Percentiles rank a stretch among this genome's conserved stretches.
These are phyloP conservation scores for Saitozyma sp. DNA, from an alignment of 768 basidiomycete species.

Conservation along the genomic window DNA sequence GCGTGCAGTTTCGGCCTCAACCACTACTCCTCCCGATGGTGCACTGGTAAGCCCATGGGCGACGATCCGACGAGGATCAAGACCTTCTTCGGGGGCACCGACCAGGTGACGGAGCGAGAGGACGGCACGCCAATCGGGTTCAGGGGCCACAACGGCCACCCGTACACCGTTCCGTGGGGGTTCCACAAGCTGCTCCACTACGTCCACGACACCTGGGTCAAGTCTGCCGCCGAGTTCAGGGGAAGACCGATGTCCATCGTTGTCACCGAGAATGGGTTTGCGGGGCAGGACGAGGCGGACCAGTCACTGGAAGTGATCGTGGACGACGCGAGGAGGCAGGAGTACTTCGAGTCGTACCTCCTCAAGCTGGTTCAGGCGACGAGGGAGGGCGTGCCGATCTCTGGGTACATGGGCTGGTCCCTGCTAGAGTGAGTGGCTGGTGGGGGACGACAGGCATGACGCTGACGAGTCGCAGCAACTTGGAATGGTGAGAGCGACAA, in stretches of 20 bases:
- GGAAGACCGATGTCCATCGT: slow-evolving; percentile 17
- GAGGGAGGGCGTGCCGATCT: slow-evolving; percentile 24
- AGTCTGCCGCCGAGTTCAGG: not conserved
- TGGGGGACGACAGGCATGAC: not conserved
- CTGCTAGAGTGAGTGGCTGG: slow-evolving; percentile 29
- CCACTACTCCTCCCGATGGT: slow-evolving; percentile 21
- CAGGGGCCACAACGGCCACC: slow-evolving; percentile 21
- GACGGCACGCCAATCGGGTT: slow-evolving; percentile 27
- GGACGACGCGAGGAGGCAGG: slow-evolving; percentile 29
- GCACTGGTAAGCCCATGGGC: slow-evolving; percentile 14
- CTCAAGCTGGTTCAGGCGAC: slow-evolving; percentile 25
- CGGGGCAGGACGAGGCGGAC: slow-evolving; percentile 21
- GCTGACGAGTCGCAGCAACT: slow-evolving; percentile 16
- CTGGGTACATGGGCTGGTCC: slow-evolving; percentile 38
- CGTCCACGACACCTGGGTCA: slow-evolving; percentile 22
- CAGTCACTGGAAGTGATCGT: slow-evolving; percentile 15
- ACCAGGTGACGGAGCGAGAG: slow-evolving; percentile 15
- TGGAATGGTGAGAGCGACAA: slow-evolving; percentile 19
- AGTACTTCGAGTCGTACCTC: slow-evolving; percentile 32
- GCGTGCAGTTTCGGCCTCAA: slow-evolving; percentile 19
- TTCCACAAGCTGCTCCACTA: slow-evolving; percentile 37
- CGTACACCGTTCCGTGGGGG: slow-evolving; percentile 42
- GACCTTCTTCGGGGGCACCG: slow-evolving; percentile 13
- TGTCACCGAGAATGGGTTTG: slow-evolving; percentile 40
- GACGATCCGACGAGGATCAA: slow-evolving; percentile 5